A percentile compares a stretch with the other conserved stretches of the same genome.
These are phyloP conservation scores for Amanita fuliginea DNA, from an alignment of 768 basidiomycete genomes.

Conservation along the genomic window DNA sequence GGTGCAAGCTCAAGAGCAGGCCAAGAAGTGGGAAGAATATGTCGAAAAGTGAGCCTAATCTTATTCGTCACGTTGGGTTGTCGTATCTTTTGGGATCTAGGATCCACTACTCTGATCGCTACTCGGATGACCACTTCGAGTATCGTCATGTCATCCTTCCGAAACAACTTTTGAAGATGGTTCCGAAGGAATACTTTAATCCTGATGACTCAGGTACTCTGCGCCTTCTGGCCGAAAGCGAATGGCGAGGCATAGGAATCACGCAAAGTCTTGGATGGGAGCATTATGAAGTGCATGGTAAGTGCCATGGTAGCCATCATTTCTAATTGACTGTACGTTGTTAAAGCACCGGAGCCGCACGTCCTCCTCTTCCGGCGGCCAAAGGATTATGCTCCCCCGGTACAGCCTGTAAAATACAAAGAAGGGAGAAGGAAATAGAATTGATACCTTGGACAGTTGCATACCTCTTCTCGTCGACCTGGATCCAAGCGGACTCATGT, in stretches of 20 bases:
- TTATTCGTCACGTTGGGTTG: slow-evolving; percentile 3
- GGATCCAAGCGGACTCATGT: slow-evolving; percentile 5
- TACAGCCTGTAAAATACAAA: slow-evolving; percentile 29
- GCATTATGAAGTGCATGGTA: slow-evolving; percentile 95
- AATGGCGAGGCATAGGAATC: slow-evolving; percentile 96
- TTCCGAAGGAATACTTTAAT: slow-evolving; percentile 80
- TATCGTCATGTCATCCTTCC: slow-evolving; percentile 97
- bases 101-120: slow-evolving; percentile 86
- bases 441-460: background rate
- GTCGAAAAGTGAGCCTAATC: slow-evolving; percentile 52
- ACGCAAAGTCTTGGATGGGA: slow-evolving; percentile 96
- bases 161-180: slow-evolving; percentile 86
- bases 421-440: slow-evolving; percentile 31
- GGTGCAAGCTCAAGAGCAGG: slow-evolving; percentile 27
- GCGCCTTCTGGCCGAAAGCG: slow-evolving; percentile 72
- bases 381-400: slow-evolving; percentile 52
- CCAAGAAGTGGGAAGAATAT: slow-evolving; percentile 59
- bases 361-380: slow-evolving; percentile 86
- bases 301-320: slow-evolving; percentile 11
- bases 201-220: slow-evolving; percentile 67
- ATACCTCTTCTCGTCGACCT: background rate
- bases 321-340: slow-evolving; percentile 2
- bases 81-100: slow-evolving; percentile 25
- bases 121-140: slow-evolving; percentile 87
- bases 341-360: slow-evolving; percentile 79